Evolutionary conservation across 2,329 filamentous ascomycete genomes (phyloP).

Genomic region (Coleophoma eucalyptorum): DNA sequence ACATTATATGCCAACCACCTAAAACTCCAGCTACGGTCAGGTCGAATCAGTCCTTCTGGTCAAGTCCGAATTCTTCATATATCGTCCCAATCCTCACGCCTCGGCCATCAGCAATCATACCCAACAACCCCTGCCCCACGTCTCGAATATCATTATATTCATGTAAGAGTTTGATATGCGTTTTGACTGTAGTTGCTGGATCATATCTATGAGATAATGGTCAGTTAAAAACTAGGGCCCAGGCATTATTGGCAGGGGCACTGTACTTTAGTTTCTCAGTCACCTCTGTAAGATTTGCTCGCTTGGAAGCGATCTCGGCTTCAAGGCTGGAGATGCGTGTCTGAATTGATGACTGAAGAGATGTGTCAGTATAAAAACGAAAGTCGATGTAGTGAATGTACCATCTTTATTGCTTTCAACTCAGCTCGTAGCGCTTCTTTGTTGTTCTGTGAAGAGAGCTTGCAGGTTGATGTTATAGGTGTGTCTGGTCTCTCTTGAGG

Average conservation of each 20-base stretch:
- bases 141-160: constrained; percentile 71
- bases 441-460: constrained; percentile 4
- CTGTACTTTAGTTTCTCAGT: constrained; percentile 26
- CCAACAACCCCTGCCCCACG: constrained; percentile 61
- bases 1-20: background rate
- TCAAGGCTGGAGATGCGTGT: constrained; percentile 41
- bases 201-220: constrained; percentile 9
- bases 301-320: constrained; percentile 22
- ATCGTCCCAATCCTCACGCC: constrained; percentile 39
- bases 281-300: constrained; percentile 31
- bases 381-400: constrained; percentile 8
- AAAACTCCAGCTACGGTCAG: background rate
- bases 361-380: constrained; percentile 24
- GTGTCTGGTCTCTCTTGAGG: background rate
- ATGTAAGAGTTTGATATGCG: constrained; percentile 62
- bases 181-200: constrained; percentile 47
- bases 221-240: too few species aligned
- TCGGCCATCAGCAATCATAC: constrained; percentile 61
- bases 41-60: constrained; percentile 20
- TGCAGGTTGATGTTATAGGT: background rate
- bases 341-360: constrained; percentile 28
- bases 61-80: constrained; percentile 30
- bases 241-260: too few species aligned
- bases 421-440: constrained; percentile 21
- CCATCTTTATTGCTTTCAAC: constrained; percentile 25